Base-by-base conservation (phyloP, 2,329 filamentous ascomycete genomes). In the Iodosphaeria phyllophila region DNA sequence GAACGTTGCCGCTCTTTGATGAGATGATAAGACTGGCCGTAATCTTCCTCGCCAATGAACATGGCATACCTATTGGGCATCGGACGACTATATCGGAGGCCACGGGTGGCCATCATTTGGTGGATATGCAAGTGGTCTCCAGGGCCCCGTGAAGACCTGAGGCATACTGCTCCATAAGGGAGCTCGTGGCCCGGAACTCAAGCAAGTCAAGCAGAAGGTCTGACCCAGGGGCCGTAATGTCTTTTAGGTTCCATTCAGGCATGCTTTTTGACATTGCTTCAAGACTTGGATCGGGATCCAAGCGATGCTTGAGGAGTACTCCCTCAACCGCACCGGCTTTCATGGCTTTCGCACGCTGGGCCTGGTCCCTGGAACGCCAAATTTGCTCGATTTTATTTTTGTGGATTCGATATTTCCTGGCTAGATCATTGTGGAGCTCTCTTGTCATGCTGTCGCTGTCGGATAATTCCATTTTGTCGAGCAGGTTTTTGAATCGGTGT, bases 211-310 rank as follows among this genome's bases (percentile, higher is more conserved):
- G 38, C 4, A 58, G 28, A 13, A 34, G 42, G n/a, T 55, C 41
- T 0, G 54, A 44, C 2, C 35, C 38, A 0, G 47, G 37, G 1
- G 40, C 34, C 4, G 49, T 33, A 3, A 60, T 36, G 13, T 60
- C 52, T 6, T 35, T 41, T 1, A 60, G 27, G 28, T 61, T 59
- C 43, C 44, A 50, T 23, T 60, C 58, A 0, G 55, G 52, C 0
- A 51, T 33, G 3, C 57, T 22, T n/a, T 49, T 51, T 34, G 32
- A 49, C 13, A 56, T 9, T 0, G 46, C 43, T n/a, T n/a, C n/a
- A n/a, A n/a, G n/a, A n/a, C n/a, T n/a, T n/a, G n/a, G n/a, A n/a
- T n/a, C n/a, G 3, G 15, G 14, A 25, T 60, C 54, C 3, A 13
- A 14, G 2, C 45, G 28, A 22, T 51, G 36, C 27, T 45, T 44